Conservation (phyloP, 257 asterid genomes). For the Petunia axillaris region DNA sequence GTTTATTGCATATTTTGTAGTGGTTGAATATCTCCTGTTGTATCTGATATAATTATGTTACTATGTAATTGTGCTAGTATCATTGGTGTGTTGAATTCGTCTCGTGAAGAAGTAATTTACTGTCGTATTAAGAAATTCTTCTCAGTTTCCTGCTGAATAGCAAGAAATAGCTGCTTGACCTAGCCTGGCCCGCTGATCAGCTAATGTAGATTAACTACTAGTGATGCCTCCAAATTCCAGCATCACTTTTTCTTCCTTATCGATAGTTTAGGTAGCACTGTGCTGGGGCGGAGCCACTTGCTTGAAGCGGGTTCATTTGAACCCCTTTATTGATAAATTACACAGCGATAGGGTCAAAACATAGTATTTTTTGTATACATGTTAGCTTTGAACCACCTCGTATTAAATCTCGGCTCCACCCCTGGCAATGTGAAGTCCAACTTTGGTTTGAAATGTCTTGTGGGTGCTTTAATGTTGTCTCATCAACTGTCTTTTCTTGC, state of each 20-base stretch:
- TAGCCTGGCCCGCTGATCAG: not conserved
- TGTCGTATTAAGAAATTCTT: not conserved
- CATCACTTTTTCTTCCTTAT: not conserved
- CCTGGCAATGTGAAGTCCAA: not conserved
- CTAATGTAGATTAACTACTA: not conserved
- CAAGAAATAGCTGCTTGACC: not conserved
- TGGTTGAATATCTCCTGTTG: not conserved
- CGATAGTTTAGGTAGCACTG: not conserved
- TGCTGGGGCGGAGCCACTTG: no score
- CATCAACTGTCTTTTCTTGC: not conserved
- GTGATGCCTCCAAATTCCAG: conserved; percentile 1
- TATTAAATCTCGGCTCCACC: no score
- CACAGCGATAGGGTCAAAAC: no score
- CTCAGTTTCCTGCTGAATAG: not conserved
- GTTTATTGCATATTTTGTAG: not conserved
- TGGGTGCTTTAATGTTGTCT: not conserved
- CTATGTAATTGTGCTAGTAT: not conserved
- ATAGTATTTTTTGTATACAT: no score
- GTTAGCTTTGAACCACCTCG: no score
- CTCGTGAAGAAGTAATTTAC: not conserved
- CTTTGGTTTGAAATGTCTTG: not conserved
- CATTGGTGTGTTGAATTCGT: not conserved
- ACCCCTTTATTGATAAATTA: no score
- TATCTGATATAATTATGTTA: not conserved
- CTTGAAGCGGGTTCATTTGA: no score